Evolutionary conservation across 1,139 yeast species (phyloP).

Genomic region (Debaryomyces sp.): DNA sequence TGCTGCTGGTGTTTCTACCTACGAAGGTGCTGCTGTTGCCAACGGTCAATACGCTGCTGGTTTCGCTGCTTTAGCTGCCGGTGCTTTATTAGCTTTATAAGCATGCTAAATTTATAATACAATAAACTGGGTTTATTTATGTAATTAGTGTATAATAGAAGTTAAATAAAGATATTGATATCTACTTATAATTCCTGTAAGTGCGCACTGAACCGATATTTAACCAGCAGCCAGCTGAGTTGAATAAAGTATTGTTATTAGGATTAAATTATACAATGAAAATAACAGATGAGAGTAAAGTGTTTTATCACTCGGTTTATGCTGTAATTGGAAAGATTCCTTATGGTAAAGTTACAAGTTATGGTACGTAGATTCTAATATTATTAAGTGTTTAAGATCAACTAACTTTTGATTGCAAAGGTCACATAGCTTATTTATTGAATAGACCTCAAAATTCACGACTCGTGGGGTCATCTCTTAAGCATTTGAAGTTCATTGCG

Average conservation of each 20-base stretch:
- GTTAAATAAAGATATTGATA: neutral
- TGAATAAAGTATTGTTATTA: neutral
- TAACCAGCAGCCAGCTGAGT: neutral
- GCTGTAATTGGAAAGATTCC: slow-evolving; percentile 58
- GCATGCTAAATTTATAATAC: slow-evolving; percentile 11
- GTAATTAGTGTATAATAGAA: slow-evolving; percentile 7
- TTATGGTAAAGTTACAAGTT: slow-evolving; percentile 65
- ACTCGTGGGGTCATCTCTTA: slow-evolving; percentile 73
- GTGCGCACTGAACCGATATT: neutral
- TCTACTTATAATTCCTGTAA: no score
- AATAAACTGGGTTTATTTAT: slow-evolving; percentile 7
- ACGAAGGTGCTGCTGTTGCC: slow-evolving; percentile 43
- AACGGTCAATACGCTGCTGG: slow-evolving; percentile 43
- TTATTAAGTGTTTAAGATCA: neutral
- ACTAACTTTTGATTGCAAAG: slow-evolving; percentile 23
- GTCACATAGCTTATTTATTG: slow-evolving; percentile 68
- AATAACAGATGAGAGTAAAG: slow-evolving; percentile 51
- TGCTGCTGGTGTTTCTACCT: slow-evolving; percentile 38
- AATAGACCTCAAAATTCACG: slow-evolving; percentile 68
- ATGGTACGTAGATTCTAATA: slow-evolving; percentile 41
- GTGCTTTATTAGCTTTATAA: slow-evolving; percentile 56
- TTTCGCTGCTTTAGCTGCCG: slow-evolving; percentile 54
- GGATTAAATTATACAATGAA: slow-evolving; percentile 18
- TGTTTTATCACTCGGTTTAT: slow-evolving; percentile 66
- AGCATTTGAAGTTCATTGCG: slow-evolving; percentile 36